phyloP scores from a whole-genome alignment of 1,284 basidiomycete species.

The Calocybe gambosa region DNA sequence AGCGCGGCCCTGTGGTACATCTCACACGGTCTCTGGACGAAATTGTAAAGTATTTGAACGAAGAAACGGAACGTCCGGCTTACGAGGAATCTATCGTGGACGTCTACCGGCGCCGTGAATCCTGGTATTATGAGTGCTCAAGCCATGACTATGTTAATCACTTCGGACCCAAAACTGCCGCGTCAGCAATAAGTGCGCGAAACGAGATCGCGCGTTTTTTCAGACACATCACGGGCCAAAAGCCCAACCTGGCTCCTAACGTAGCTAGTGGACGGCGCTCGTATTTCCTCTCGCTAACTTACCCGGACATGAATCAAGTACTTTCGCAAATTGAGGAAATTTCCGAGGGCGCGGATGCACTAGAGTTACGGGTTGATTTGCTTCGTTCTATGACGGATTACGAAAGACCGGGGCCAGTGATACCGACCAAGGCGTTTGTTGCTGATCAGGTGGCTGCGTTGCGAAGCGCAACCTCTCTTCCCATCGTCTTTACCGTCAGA shows the following conservation, averaged over 20 bases:
- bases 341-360: slow-evolving; percentile 82
- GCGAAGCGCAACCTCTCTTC: slow-evolving; percentile 73
- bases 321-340: slow-evolving; percentile 69
- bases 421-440: slow-evolving; percentile 75
- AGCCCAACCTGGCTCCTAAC: slow-evolving; percentile 61
- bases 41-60: slow-evolving; percentile 64
- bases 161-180: slow-evolving; percentile 34
- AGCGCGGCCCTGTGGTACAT: slow-evolving; percentile 41
- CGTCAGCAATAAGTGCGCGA: slow-evolving; percentile 22
- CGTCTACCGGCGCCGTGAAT: slow-evolving; percentile 79
- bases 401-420: slow-evolving; percentile 42
- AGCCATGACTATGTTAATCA: slow-evolving; percentile 85
- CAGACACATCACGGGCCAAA: slow-evolving; percentile 76
- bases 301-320: slow-evolving; percentile 78
- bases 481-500: slow-evolving; percentile 90
- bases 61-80: slow-evolving; percentile 74
- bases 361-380: slow-evolving; percentile 92
- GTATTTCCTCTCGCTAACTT: slow-evolving; percentile 91
- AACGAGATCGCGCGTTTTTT: slow-evolving; percentile 78
- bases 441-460: slow-evolving; percentile 78
- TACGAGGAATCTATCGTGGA: slow-evolving; percentile 83
- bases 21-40: slow-evolving; percentile 39
- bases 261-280: slow-evolving; percentile 59
- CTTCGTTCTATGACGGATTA: slow-evolving; percentile 52
- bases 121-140: slow-evolving; percentile 86